Conservation (phyloP, 371 early-diverging fungal species). For the Entomophthora muscae region DNA sequence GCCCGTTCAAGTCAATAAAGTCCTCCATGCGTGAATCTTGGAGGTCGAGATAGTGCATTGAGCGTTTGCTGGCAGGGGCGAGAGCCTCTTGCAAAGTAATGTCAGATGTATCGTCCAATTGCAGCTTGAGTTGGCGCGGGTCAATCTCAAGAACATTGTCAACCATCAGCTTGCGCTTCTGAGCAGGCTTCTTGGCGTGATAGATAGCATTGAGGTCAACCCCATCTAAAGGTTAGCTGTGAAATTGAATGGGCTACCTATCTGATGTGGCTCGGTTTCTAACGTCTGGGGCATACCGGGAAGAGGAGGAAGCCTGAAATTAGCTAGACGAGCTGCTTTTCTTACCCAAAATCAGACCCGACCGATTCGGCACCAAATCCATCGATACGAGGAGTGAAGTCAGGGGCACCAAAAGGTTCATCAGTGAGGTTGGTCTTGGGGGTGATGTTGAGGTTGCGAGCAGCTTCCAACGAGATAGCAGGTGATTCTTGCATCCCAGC, state of each 20-base stretch:
- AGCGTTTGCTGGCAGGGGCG: constrained; percentile 19
- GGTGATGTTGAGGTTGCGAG: too few relatives aligned
- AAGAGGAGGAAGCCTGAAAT: neutral
- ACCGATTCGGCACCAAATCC: neutral
- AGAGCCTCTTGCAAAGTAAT: constrained; percentile 18
- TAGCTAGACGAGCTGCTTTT: neutral
- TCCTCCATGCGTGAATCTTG: constrained; percentile 18
- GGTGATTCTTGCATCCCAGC: neutral
- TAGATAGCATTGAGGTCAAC: constrained; percentile 5
- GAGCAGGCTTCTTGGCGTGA: constrained; percentile 14
- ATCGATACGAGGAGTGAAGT: neutral
- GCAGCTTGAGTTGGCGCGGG: constrained; percentile 24
- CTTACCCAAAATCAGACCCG: neutral
- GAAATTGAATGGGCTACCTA: neutral
- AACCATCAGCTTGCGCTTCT: constrained; percentile 38
- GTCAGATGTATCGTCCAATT: constrained; percentile 26
- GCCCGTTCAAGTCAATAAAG: constrained; percentile 13
- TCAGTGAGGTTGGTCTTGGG: neutral
- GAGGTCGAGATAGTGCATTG: constrained; percentile 19
- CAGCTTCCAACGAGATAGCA: neutral
- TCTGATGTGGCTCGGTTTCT: constrained; percentile 2
- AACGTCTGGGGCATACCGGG: neutral
- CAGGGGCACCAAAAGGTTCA: neutral
- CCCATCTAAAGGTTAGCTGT: neutral
- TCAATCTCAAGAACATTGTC: constrained; percentile 54